phyloP scores from a whole-genome alignment of 768 basidiomycete species.

The Inosperma sp. region DNA sequence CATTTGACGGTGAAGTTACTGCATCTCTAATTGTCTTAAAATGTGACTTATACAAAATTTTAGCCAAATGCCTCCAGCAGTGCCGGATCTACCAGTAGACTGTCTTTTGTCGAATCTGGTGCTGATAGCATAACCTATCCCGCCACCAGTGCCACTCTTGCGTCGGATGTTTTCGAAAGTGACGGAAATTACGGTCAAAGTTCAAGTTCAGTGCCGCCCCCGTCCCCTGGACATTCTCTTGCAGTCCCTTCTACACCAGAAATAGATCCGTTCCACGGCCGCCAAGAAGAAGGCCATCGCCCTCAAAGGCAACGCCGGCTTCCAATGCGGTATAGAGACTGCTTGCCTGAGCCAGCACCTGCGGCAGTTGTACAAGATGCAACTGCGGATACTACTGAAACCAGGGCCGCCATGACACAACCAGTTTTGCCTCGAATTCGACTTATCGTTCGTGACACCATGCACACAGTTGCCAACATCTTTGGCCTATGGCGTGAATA shows the following conservation, averaged over 20 bases:
- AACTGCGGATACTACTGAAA: background rate
- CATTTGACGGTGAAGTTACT: background rate
- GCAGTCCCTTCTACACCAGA: too few species aligned
- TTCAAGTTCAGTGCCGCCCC: too few species aligned
- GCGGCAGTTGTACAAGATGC: background rate
- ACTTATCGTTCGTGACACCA: conserved; percentile 6
- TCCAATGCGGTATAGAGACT: conserved; percentile 1
- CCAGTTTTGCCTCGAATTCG: background rate
- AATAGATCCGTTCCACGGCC: background rate
- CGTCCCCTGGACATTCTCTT: background rate
- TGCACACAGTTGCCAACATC: conserved; percentile 10
- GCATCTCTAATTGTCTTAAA: background rate
- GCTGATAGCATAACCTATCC: too few species aligned
- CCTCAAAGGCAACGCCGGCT: background rate
- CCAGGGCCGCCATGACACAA: background rate
- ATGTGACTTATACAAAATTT: background rate
- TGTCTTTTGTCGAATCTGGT: too few species aligned
- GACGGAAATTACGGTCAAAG: too few species aligned
- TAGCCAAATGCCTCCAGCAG: background rate
- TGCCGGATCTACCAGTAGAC: too few species aligned
- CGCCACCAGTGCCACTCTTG: too few species aligned
- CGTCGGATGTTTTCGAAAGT: too few species aligned
- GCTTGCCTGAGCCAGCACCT: background rate
- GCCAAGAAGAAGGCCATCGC: background rate
- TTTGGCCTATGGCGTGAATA: conserved; percentile 24